These are phyloP conservation scores for Cercospora zeae-maydis DNA, from an alignment of 2,329 filamentous ascomycete species.

Conservation along the genomic window DNA sequence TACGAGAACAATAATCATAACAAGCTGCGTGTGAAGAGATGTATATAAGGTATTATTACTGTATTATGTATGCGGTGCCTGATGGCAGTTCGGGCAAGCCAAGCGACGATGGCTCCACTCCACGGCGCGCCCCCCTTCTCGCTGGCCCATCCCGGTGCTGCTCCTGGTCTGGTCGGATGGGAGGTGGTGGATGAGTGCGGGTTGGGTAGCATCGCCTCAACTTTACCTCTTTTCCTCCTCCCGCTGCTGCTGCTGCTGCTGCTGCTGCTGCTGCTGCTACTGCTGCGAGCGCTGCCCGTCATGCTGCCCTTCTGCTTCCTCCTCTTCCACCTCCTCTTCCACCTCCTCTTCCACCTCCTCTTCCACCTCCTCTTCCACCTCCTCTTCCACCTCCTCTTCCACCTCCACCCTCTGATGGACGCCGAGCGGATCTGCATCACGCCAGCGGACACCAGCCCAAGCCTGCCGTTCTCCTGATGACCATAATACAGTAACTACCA, in stretches of 20 bases:
- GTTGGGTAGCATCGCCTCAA: constrained; percentile 2
- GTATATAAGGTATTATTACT: too few relatives aligned
- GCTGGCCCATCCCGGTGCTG: neutral
- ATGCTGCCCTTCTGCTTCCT: neutral
- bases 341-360: neutral
- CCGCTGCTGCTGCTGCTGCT: neutral
- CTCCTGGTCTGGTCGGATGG: neutral
- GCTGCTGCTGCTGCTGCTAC: too few relatives aligned
- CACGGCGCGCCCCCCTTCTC: too few relatives aligned
- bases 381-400: neutral
- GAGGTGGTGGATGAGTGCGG: too few relatives aligned
- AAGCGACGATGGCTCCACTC: too few relatives aligned
- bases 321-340: neutral
- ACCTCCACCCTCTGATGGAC: constrained; percentile 1
- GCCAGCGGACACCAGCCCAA: neutral
- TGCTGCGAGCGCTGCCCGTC: constrained; percentile 6
- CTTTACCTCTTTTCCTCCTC: neutral
- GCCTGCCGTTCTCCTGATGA: neutral
- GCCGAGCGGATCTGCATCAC: constrained; percentile 4
- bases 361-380: neutral
- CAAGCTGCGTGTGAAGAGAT: too few relatives aligned
- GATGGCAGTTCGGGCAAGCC: too few relatives aligned
- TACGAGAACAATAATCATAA: too few relatives aligned
- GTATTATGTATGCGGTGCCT: too few relatives aligned
- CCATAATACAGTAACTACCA: neutral